Percentiles rank a stretch among this genome's conserved stretches.
Conservation (phyloP, 139 green algal genomes). For the Chlorella ohadii region DNA sequence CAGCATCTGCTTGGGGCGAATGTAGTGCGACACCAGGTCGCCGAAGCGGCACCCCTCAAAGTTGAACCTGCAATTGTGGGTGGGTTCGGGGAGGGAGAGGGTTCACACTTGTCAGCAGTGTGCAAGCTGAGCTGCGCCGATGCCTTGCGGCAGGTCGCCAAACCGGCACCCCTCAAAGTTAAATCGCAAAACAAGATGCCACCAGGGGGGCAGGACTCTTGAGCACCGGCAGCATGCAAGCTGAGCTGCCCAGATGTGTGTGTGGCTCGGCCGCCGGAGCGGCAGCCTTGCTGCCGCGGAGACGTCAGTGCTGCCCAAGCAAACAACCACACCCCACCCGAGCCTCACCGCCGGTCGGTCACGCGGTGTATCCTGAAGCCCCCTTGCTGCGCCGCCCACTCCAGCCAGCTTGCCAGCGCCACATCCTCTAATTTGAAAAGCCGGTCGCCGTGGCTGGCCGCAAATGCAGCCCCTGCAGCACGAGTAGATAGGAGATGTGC, state of each 20-base stretch:
- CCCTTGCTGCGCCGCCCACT: slow-evolving; percentile 18
- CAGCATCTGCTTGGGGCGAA: slow-evolving; percentile 24
- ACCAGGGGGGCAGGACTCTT: too few relatives aligned
- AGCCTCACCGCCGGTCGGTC: neutral
- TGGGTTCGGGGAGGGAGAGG: neutral
- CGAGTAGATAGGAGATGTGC: too few relatives aligned
- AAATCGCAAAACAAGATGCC: too few relatives aligned
- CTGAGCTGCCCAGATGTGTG: too few relatives aligned
- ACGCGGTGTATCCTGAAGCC: slow-evolving; percentile 1
- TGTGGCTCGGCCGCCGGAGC: too few relatives aligned
- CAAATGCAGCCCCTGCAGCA: slow-evolving; percentile 42
- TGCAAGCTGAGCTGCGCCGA: too few relatives aligned
- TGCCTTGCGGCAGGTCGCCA: neutral
- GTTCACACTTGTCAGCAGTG: too few relatives aligned
- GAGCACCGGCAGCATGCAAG: too few relatives aligned
- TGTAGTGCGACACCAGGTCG: slow-evolving; percentile 60
- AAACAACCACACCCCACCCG: neutral
- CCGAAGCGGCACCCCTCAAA: slow-evolving; percentile 33
- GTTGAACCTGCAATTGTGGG: slow-evolving; percentile 43
- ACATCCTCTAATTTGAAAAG: slow-evolving; percentile 63
- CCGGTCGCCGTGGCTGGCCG: slow-evolving; percentile 27
- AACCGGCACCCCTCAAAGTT: neutral
- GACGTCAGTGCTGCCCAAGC: too few relatives aligned
- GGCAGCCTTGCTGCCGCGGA: too few relatives aligned
- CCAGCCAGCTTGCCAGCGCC: slow-evolving; percentile 47